Evolutionary conservation across 805 yeast species (phyloP), one percentile per base, ranked within the genome.

Genomic region (Soucietia sequanensis): DNA sequence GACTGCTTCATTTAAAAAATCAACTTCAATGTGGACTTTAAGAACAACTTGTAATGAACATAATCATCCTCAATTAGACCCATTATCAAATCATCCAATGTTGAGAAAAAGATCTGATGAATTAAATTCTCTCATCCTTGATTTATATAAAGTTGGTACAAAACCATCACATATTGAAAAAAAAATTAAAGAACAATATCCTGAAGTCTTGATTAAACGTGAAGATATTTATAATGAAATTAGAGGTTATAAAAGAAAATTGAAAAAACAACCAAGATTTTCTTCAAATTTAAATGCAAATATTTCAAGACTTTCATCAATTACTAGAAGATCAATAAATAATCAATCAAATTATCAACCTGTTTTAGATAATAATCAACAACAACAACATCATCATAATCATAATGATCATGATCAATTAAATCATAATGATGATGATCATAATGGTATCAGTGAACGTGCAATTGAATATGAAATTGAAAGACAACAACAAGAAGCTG

Each of bases 181-280:
- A 22, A 75, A 73, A 41, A 66, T 75, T 39, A 65, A 65, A 41
- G 72, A 72, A 35, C 70, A 71, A 40, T 75, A 65, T 49, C 78
- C 76, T 16, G 78, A 73, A 34, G 70, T 75, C 28, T 61, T 73
- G 27, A 74, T 75, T 44, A 75, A 75, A 53, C 60, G 80, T 38
- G 80, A 75, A 48, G 81, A 75, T 50, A 75, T 75, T 36, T 75
- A 75, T 52, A 75, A 75, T 51, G 80, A 75, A 46, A 74, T 75
- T 47, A 53, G 81, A 35, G 78, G 78, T 13, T 68, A 74, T 55
- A 75, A 75, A 50, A 65, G 78, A 42, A 74, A 72, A 49, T 60
- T 68, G 42, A 67, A 66, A 56, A 62, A 62, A 44, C 72, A 62
- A 44, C 55, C 50, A 34, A 54, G 66, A 24, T 62, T 46, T 36